phyloP scores from a whole-genome alignment of 2,329 filamentous ascomycete genomes.

The Chrysosporium queenslandicum region DNA sequence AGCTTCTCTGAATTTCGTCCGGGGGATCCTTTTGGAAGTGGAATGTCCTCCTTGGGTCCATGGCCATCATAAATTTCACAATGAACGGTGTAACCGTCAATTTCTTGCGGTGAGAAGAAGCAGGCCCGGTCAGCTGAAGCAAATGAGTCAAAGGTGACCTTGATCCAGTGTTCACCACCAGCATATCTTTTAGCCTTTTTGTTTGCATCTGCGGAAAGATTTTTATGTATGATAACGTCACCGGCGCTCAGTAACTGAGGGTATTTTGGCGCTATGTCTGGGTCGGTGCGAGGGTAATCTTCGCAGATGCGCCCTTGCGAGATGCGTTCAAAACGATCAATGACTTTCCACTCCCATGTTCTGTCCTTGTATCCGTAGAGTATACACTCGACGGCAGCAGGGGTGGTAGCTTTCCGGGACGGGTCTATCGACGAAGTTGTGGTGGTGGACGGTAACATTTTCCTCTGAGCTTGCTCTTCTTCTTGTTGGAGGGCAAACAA shows the following conservation, averaged over 20 bases:
- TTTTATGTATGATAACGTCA: constrained; percentile 57
- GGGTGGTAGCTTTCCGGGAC: constrained; percentile 32
- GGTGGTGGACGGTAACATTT: constrained; percentile 31
- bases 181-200: constrained; percentile 70
- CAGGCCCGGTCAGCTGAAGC: constrained; percentile 61
- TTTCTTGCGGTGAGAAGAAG: constrained; percentile 59
- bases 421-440: constrained; percentile 35
- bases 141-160: constrained; percentile 67
- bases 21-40: constrained; percentile 45
- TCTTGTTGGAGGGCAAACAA: constrained; percentile 39
- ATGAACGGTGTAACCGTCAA: constrained; percentile 60
- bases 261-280: constrained; percentile 58
- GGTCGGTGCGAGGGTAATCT: constrained; percentile 82
- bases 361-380: constrained; percentile 72
- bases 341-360: constrained; percentile 64
- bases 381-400: constrained; percentile 65
- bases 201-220: constrained; percentile 62
- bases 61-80: constrained; percentile 60
- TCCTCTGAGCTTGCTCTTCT: constrained; percentile 28
- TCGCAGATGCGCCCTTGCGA: constrained; percentile 75
- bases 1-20: constrained; percentile 20
- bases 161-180: constrained; percentile 86
- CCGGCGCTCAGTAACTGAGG: constrained; percentile 63
- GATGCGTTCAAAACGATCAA: constrained; percentile 78
- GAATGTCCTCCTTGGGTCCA: constrained; percentile 53